Base-by-base conservation (phyloP, 257 asterid species). In the Solanum tacnaense region DNA sequence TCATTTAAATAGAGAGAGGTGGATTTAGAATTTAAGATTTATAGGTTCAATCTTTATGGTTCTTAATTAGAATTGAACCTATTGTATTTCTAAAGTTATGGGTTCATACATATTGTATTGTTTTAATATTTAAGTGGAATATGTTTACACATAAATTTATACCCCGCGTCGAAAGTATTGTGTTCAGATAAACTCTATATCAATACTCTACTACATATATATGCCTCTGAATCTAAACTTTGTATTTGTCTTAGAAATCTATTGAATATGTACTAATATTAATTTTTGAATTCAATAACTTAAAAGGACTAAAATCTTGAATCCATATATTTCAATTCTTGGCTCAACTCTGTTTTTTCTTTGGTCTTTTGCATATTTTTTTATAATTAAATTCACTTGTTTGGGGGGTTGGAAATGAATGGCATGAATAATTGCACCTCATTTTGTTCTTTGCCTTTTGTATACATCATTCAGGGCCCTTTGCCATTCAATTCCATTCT, bases 391-490 rank as follows among this genome's bases (percentile, higher is more conserved):
- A 79, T 25, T 44, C 82, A 56, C 41, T 89, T 34, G 83, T 78
- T 89, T 88, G 85, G 71, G 88, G 87, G 91, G 89, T 90, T 84
- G 92, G 88, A 92, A 91, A 89, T 91, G 73, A 16, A 92, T 86
- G 92, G 91, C 88, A 89, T 90, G 92, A 92, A 93, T 93, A 91
- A 93, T 93, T 91, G 92, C 90, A 89, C 90, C 89, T 88, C 29
- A 75, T 89, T 91, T 85, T 92, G 93, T 94, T 91, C 92, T 93
- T 93, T 88, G 93, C 89, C 95, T 93, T 94, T 94, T 91, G 91
- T 92, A 92, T 92, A 89, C 94, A 95, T 92, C 93, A 93, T 91
- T 88, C 90, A 85, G 89, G 91, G 65, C 90, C 90, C 92, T 87
- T 84, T 75, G 89, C 87, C 89, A 78, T 73, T 88, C 89, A 89